These are phyloP conservation scores for Neonothopanus nambi DNA, from an alignment of 1,284 basidiomycete genomes.

Conservation along the genomic window DNA sequence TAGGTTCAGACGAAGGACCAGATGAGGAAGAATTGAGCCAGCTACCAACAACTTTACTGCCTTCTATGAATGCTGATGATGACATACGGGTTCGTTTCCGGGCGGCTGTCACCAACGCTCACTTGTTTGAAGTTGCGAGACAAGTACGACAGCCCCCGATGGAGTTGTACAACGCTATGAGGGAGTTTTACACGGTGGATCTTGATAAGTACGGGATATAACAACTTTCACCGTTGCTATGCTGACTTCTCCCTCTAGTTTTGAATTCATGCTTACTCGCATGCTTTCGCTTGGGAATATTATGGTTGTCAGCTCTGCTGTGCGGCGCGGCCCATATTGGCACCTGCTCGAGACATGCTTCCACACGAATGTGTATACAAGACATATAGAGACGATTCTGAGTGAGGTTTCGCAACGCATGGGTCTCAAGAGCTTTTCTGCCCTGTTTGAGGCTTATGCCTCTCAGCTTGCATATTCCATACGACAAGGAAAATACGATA, in stretches of 20 bases:
- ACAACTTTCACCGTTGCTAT: conserved; percentile 6
- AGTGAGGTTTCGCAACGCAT: conserved; percentile 64
- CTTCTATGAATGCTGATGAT: conserved; percentile 57
- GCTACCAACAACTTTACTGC: conserved; percentile 49
- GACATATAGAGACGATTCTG: conserved; percentile 69
- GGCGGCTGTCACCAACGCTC: conserved; percentile 62
- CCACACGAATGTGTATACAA: conserved; percentile 46
- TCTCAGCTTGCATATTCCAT: conserved; percentile 75
- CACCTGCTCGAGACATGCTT: conserved; percentile 78
- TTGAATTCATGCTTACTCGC: conserved; percentile 79
- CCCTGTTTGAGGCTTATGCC: conserved; percentile 80
- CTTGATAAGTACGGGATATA: conserved; percentile 45
- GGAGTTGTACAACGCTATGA: conserved; percentile 47
- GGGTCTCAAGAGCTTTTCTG: conserved; percentile 64
- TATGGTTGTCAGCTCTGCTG: conserved; percentile 77
- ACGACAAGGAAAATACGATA: conserved; percentile 48
- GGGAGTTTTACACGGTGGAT: conserved; percentile 40
- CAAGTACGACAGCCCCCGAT: conserved; percentile 29
- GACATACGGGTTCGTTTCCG: conserved; percentile 90
- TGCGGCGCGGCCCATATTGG: conserved; percentile 87
- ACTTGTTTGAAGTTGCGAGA: conserved; percentile 52
- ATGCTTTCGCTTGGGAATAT: conserved; percentile 82
- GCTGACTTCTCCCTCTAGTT: conserved; percentile 39
- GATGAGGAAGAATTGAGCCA: conserved; percentile 32
- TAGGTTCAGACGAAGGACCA: conserved; percentile 28